Evolutionary conservation across 2,329 filamentous ascomycete genomes (phyloP).

Genomic region (Periconia digitata): DNA sequence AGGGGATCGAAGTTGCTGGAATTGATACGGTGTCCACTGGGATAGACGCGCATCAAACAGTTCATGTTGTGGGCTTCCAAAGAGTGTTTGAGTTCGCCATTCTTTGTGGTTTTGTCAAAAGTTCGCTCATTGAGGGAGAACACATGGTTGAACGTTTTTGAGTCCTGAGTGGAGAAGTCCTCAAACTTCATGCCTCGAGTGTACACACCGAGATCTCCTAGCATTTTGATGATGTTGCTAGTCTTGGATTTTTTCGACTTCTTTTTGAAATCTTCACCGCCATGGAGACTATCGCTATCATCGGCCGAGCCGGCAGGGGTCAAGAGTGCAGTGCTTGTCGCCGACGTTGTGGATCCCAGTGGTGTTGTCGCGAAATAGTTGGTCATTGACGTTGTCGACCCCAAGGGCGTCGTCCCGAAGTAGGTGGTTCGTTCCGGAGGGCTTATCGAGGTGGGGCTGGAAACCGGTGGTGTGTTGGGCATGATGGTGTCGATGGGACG

Average conservation of each 20-base stretch:
- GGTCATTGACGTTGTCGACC: constrained; percentile 56
- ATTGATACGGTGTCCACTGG: constrained; percentile 74
- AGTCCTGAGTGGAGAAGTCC: constrained; percentile 75
- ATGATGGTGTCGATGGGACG: constrained; percentile 61
- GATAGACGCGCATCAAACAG: constrained; percentile 87
- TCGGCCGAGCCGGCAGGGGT: constrained; percentile 67
- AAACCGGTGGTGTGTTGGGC: constrained; percentile 50
- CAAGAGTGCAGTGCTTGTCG: constrained; percentile 54
- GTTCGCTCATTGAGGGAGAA: constrained; percentile 91
- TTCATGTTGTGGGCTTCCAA: constrained; percentile 89
- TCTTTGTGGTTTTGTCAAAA: constrained; percentile 78
- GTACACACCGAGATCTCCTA: constrained; percentile 84
- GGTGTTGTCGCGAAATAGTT: constrained; percentile 51
- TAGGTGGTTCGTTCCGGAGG: constrained; percentile 51
- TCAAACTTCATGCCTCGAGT: constrained; percentile 79
- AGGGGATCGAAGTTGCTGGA: constrained; percentile 96
- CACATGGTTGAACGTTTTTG: constrained; percentile 89
- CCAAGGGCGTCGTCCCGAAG: constrained; percentile 54
- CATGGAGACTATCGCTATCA: constrained; percentile 69
- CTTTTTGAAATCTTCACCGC: constrained; percentile 59
- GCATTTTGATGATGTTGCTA: constrained; percentile 82
- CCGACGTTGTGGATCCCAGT: constrained; percentile 59
- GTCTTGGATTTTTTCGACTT: constrained; percentile 63
- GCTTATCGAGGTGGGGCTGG: constrained; percentile 56
- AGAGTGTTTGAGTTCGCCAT: constrained; percentile 72